Conservation (phyloP, 2,329 filamentous ascomycete genomes). For the Neopestalotiopsis sp. region DNA sequence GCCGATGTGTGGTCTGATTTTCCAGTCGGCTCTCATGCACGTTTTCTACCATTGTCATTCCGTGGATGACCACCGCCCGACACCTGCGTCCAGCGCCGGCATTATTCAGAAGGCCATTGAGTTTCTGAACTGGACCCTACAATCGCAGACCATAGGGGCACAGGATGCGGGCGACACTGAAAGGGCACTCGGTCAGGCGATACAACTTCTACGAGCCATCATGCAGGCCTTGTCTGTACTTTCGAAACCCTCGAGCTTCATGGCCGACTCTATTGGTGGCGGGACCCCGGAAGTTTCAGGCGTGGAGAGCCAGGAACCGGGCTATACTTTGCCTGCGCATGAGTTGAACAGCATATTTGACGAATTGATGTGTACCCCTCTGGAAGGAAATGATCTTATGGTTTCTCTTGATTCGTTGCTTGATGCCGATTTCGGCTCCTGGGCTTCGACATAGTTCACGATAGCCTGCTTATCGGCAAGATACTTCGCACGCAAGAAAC, state of each 20-base stretch:
- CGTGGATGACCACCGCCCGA: neutral
- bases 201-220: neutral
- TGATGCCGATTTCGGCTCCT: neutral
- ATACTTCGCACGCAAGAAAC: too few species aligned
- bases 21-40: constrained; percentile 12
- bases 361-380: neutral
- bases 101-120: neutral
- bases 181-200: neutral
- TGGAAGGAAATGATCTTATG: neutral
- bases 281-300: neutral
- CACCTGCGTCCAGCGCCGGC: neutral
- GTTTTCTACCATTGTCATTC: constrained; percentile 10
- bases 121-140: neutral
- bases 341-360: neutral
- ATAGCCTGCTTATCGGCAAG: neutral
- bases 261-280: neutral
- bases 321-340: neutral
- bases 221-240: neutral
- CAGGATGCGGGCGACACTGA: neutral
- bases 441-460: neutral
- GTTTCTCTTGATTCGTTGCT: neutral
- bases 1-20: constrained; percentile 6
- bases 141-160: neutral
- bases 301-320: neutral
- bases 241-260: neutral